Evolutionary conservation across 768 basidiomycete genomes (phyloP).

Genomic region (Leccinum olivaceopallidum): DNA sequence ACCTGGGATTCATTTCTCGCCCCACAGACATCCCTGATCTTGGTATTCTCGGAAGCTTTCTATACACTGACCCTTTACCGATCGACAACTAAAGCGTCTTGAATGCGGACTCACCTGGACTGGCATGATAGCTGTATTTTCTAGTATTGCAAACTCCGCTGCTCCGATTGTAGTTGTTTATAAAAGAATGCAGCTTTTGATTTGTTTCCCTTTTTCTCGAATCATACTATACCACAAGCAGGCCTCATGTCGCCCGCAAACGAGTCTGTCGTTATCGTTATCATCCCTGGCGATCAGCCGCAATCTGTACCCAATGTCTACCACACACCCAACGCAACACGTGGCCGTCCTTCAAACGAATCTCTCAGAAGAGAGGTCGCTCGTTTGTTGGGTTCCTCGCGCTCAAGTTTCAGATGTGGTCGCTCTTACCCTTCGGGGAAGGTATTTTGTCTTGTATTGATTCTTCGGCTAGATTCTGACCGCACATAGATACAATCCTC

Average conservation of each 20-base stretch:
- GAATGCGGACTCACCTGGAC: not conserved
- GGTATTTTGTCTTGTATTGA: not conserved
- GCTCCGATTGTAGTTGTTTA: not conserved
- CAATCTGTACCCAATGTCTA: not conserved
- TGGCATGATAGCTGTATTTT: not conserved
- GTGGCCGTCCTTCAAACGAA: not conserved
- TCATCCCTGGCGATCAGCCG: not conserved
- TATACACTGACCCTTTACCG: not conserved
- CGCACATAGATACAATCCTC: not conserved
- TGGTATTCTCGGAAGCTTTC: not conserved
- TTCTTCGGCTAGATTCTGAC: not conserved
- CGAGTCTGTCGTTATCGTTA: not conserved
- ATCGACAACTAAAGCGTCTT: not conserved
- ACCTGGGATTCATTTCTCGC: not conserved
- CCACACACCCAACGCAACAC: not conserved
- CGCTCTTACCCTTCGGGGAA: not conserved
- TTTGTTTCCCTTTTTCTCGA: not conserved
- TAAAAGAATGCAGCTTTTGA: not conserved
- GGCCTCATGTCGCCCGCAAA: not conserved
- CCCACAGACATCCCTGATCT: not conserved
- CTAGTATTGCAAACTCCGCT: not conserved
- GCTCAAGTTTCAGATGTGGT: not conserved
- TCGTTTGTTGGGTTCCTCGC: not conserved
- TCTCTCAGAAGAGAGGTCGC: not conserved
- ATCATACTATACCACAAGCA: not conserved